These are phyloP conservation scores for Trametes polyzona DNA, from an alignment of 1,284 basidiomycete genomes.

Conservation along the genomic window DNA sequence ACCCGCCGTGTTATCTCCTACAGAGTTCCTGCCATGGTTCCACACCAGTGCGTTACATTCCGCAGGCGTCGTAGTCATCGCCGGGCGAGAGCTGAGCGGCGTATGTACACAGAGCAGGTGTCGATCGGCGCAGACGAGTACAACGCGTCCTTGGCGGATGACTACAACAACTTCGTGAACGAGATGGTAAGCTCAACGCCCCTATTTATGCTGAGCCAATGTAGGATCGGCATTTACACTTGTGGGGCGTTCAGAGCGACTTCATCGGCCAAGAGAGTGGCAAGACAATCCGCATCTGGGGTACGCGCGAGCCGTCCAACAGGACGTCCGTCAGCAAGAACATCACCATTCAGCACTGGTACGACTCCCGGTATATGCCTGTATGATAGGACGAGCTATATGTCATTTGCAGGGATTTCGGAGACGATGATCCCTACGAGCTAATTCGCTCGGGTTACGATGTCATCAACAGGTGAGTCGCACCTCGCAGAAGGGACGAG, in stretches of 20 bases:
- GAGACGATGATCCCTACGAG: conserved; percentile 35
- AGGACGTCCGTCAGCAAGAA: conserved; percentile 34
- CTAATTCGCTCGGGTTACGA: conserved; percentile 34
- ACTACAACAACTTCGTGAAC: conserved; percentile 39
- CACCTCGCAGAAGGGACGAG: too few species aligned
- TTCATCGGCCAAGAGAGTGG: conserved; percentile 27
- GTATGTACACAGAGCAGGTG: conserved; percentile 26
- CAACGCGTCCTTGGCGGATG: conserved; percentile 34
- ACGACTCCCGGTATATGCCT: neutral
- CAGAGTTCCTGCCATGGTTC: conserved; percentile 39
- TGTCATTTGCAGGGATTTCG: conserved; percentile 34
- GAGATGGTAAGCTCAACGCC: conserved; percentile 25
- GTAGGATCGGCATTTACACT: neutral
- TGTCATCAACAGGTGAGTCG: conserved; percentile 32
- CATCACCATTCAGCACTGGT: conserved; percentile 42
- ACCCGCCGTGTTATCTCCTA: neutral
- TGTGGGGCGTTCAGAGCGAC: conserved; percentile 24
- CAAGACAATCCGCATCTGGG: conserved; percentile 37
- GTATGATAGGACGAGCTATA: too few species aligned
- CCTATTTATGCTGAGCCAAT: too few species aligned
- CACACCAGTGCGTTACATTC: conserved; percentile 27
- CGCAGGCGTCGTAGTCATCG: neutral
- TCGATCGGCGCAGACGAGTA: conserved; percentile 39
- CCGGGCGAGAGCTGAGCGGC: neutral
- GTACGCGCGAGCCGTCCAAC: conserved; percentile 36